Conservation (phyloP, 225 moss, liverwort and hornwort species). For the Anthoceros angustus region DNA sequence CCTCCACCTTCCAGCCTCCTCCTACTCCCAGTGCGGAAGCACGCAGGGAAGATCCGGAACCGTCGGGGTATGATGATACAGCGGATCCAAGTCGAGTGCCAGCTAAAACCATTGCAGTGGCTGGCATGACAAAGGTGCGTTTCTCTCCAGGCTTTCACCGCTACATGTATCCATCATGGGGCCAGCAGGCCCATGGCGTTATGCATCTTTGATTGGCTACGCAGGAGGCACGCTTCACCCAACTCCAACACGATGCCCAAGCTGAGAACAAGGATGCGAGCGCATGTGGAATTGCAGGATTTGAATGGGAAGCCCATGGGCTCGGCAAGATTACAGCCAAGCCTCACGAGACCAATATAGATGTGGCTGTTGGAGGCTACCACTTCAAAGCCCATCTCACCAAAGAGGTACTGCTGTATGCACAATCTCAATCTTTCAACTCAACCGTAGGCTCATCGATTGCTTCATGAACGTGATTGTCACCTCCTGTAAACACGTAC, state of each 20-base stretch:
- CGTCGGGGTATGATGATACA: constrained; percentile 7
- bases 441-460: too few relatives aligned
- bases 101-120: constrained; percentile 34
- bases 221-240: constrained; percentile 51
- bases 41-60: constrained; percentile 11
- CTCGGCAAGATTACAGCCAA: constrained; percentile 42
- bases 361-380: constrained; percentile 53
- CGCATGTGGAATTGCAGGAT: constrained; percentile 21
- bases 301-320: constrained; percentile 61
- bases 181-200: background rate
- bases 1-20: constrained; percentile 9
- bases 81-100: background rate
- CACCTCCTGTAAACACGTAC: background rate
- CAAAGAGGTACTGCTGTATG: constrained; percentile 31
- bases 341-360: constrained; percentile 40
- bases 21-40: constrained; percentile 7
- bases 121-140: constrained; percentile 43
- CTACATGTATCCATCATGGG: too few relatives aligned
- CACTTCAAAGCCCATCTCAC: constrained; percentile 43
- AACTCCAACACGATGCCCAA: constrained; percentile 12
- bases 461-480: background rate
- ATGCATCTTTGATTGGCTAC: background rate
- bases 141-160: too few relatives aligned
- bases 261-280: constrained; percentile 11
- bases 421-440: too few relatives aligned